Conservation (phyloP, 2,329 filamentous ascomycete genomes). For the Lachnellula hyalina region DNA sequence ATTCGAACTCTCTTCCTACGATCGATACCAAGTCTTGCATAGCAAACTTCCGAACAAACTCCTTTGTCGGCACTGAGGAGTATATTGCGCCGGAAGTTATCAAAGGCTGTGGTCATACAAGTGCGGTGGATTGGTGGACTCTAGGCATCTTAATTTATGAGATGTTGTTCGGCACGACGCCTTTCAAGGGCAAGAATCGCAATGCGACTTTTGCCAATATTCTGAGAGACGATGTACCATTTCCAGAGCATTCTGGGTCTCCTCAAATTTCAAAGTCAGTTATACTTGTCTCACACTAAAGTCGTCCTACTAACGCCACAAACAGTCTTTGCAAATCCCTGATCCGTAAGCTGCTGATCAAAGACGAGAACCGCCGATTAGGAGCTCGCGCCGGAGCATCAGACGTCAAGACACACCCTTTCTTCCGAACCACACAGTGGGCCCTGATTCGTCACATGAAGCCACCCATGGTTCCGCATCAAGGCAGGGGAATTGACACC, state of each 20-base stretch:
- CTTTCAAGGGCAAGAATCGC: conserved; percentile 98
- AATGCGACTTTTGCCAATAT: conserved; percentile 99
- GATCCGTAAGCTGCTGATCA: conserved; percentile 94
- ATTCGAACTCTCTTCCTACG: conserved; percentile 81
- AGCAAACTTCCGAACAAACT: conserved; percentile 96
- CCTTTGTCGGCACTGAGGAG: conserved; percentile 96
- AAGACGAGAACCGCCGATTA: conserved; percentile 89
- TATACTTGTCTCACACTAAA: neutral
- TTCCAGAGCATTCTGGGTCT: conserved; percentile 79
- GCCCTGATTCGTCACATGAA: conserved; percentile 96
- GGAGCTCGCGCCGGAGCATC: conserved; percentile 93
- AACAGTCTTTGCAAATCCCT: conserved; percentile 87
- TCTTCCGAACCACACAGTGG: conserved; percentile 96
- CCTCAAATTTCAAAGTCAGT: conserved; percentile 90
- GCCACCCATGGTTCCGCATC: conserved; percentile 90
- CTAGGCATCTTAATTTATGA: conserved; percentile 96
- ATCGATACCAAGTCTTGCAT: conserved; percentile 99
- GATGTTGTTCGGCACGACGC: conserved; percentile 97
- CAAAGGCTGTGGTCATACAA: conserved; percentile 96
- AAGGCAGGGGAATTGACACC: conserved; percentile 85
- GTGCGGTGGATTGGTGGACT: conserved; percentile 99
- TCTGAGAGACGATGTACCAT: conserved; percentile 87
- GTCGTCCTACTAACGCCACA: conserved; percentile 29
- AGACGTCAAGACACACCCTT: conserved; percentile 92
- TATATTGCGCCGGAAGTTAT: conserved; percentile 99